Percentiles rank a stretch among this genome's conserved stretches.
These are phyloP conservation scores for Penicillium mononematosum DNA, from an alignment of 495 filamentous ascomycete species.

Conservation along the genomic window DNA sequence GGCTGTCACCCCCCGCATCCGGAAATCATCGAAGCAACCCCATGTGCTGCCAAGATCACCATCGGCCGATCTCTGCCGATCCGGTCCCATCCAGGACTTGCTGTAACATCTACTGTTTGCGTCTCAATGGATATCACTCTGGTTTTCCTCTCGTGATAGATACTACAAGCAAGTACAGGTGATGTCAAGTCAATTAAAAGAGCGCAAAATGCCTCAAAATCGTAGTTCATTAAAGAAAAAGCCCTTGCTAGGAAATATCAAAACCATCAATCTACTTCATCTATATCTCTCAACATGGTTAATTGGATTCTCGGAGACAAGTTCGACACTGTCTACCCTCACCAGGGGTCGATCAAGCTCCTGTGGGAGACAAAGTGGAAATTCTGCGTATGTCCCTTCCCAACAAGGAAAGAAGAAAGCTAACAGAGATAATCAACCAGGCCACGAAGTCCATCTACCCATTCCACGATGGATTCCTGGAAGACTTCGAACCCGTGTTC, in stretches of 20 bases:
- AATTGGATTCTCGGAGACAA: conserved; percentile 41
- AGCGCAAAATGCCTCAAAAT: neutral
- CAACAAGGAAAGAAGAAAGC: neutral
- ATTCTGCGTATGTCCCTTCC: conserved; percentile 52
- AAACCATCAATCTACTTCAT: neutral
- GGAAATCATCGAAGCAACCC: conserved; percentile 7
- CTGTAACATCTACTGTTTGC: conserved; percentile 17
- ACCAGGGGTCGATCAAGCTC: conserved; percentile 69
- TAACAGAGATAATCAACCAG: conserved; percentile 32
- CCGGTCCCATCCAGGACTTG: neutral
- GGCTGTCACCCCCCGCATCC: conserved; percentile 9
- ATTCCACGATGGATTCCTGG: conserved; percentile 68
- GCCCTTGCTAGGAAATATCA: neutral
- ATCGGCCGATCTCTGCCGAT: neutral
- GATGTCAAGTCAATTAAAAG: conserved; percentile 1
- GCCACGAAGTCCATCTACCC: conserved; percentile 68
- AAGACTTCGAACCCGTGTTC: conserved; percentile 76
- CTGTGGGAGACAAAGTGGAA: conserved; percentile 85
- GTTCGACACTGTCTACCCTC: conserved; percentile 45
- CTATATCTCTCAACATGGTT: conserved; percentile 20
- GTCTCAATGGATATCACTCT: conserved; percentile 10
- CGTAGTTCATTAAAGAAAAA: conserved; percentile 4
- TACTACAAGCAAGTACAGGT: conserved; percentile 1
- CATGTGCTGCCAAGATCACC: neutral
- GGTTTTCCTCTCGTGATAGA: neutral